Conservation (phyloP, 169 alveolate species). For the Eimeria brunetti region DNA sequence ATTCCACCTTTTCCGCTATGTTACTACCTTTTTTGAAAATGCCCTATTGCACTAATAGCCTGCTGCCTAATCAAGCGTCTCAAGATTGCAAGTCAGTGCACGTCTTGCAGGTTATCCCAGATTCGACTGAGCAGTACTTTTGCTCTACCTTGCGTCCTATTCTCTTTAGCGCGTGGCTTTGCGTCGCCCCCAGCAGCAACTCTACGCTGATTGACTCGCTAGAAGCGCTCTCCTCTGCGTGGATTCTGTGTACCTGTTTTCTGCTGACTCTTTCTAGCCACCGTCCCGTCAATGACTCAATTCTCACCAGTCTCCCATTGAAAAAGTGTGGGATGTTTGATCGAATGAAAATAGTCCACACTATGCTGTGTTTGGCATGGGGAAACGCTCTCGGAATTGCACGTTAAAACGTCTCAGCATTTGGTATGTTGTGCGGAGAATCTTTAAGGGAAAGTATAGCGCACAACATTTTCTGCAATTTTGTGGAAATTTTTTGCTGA, state of each 20-base stretch:
- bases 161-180: no score
- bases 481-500: background rate
- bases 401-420: background rate
- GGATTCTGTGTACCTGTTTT: background rate
- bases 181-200: background rate
- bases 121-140: background rate
- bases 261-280: background rate
- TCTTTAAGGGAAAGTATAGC: background rate
- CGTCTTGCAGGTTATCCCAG: background rate
- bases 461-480: background rate
- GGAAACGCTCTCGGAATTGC: background rate
- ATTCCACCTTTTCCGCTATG: no score
- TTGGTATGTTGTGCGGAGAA: background rate
- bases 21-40: background rate
- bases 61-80: background rate
- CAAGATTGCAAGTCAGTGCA: background rate
- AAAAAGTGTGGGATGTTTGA: no score
- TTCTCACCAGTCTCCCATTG: no score
- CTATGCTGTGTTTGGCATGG: no score
- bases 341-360: no score
- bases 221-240: background rate
- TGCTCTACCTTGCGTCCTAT: background rate
- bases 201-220: background rate
- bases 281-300: no score
- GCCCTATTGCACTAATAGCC: background rate